These are phyloP conservation scores for Zymoseptoria brevis DNA, from an alignment of 2,329 filamentous ascomycete species.

Conservation along the genomic window DNA sequence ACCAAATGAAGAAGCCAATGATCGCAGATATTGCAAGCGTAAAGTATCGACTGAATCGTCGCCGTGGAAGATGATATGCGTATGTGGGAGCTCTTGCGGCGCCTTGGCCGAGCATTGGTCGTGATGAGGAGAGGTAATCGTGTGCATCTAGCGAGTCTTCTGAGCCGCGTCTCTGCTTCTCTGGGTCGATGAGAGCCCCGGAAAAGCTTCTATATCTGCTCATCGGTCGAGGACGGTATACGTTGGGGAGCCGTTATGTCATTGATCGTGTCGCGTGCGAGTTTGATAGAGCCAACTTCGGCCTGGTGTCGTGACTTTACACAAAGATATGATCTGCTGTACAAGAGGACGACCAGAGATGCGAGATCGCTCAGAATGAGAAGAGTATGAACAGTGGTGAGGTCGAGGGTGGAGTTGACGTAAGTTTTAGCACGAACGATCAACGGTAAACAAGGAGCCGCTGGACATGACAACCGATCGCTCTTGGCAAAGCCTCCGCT, in stretches of 20 bases:
- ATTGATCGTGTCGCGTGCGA: background rate
- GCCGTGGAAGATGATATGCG: conserved; percentile 29
- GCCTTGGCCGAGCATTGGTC: conserved; percentile 26
- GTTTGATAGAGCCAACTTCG: background rate
- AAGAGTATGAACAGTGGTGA: background rate
- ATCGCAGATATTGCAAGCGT: conserved; percentile 62
- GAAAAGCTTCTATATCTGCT: conserved; percentile 28
- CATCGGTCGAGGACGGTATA: background rate
- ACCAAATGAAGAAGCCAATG: conserved; percentile 68
- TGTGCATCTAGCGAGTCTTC: conserved; percentile 21
- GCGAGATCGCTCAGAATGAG: background rate
- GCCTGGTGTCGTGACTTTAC: background rate
- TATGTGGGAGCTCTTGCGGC: conserved; percentile 20
- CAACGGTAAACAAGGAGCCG: background rate
- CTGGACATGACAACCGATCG: background rate
- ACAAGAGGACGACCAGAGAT: background rate
- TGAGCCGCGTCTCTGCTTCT: conserved; percentile 31
- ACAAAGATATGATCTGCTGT: background rate
- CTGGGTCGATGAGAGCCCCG: conserved; percentile 27
- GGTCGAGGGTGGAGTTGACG: background rate
- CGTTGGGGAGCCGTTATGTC: background rate
- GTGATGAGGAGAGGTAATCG: conserved; percentile 25
- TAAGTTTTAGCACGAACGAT: background rate
- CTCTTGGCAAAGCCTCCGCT: too few species aligned
- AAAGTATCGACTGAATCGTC: conserved; percentile 70